Base-by-base conservation (phyloP, 306 rosid genomes). In the Prunus davidiana region DNA sequence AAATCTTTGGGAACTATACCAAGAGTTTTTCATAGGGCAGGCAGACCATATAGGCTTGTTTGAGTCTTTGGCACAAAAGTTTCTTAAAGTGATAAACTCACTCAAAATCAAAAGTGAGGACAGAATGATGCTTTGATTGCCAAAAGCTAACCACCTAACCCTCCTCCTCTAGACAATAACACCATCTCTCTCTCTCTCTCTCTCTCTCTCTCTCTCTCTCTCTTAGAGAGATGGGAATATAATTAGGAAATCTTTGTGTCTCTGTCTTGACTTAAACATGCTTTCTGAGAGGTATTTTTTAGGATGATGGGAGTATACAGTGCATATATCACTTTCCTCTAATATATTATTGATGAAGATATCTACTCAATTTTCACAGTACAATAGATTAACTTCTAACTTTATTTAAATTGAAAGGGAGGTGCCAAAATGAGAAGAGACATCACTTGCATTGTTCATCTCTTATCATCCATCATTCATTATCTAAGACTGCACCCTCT, bases 231-330 rank as follows among this genome's bases (percentile, higher is more conserved):
- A 6, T 7, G n/a, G 47, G 72, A 64, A 71, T 15, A 68, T 68
- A 14, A 68, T 69, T 52, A 49, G 58, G 41, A 77, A 77, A 69
- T 62, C 32, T 58, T 18, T 19, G 63, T 38, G 65, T 74, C 71
- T 68, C 46, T 52, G 64, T 80, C 66, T 68, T 81, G 79, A 74
- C 83, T 80, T 74, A 47, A 60, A 51, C 79, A 50, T 68, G 83
- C 79, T 74, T 74, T 80, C 18, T 27, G 58, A 12, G 58, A 67
- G 57, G 69, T 12, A 58, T 67, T 67, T 51, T 65, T 41, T 34
- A 67, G 56, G 60, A 49, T 49, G 79, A 73, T 67, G 69, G 69
- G 69, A 72, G 51, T 51, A 52, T 65, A 65, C 78, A 32, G 27
- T 75, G 32, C 22, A 49, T 25, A 22, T 57, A 57, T 22, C 63